These are phyloP conservation scores for Adansonia grandidieri DNA, from an alignment of 441 rosid species.

Conservation along the genomic window DNA sequence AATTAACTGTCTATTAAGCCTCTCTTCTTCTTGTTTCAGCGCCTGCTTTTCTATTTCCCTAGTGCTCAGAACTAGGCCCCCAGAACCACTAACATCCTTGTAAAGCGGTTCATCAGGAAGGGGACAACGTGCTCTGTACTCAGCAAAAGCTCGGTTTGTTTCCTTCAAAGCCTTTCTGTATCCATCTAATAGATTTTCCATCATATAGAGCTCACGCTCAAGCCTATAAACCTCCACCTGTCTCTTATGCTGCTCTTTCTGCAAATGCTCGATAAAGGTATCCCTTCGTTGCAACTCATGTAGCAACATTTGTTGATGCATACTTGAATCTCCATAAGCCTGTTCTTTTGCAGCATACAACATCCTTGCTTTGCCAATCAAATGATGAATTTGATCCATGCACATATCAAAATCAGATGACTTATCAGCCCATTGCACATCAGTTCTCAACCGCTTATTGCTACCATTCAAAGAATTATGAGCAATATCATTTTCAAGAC, in stretches of 20 bases:
- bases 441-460: conserved; percentile 69
- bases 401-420: conserved; percentile 49
- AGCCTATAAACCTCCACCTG: conserved; percentile 57
- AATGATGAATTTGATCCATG: conserved; percentile 53
- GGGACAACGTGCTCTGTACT: conserved; percentile 62
- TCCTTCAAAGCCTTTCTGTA: conserved; percentile 79
- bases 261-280: conserved; percentile 57
- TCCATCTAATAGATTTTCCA: conserved; percentile 65
- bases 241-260: conserved; percentile 63
- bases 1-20: conserved; percentile 36
- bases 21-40: conserved; percentile 67
- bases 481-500: conserved; percentile 48
- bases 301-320: conserved; percentile 59
- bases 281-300: conserved; percentile 57
- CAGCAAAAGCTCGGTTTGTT: conserved; percentile 58
- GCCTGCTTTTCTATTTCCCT: conserved; percentile 69
- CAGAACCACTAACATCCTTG: conserved; percentile 70
- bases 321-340: conserved; percentile 41
- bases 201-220: conserved; percentile 70
- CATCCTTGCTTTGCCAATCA: conserved; percentile 58
- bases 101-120: conserved; percentile 70
- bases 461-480: conserved; percentile 52
- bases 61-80: conserved; percentile 78
- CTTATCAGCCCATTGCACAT: conserved; percentile 57
- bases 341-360: conserved; percentile 54